Percentiles rank a stretch among this genome's conserved stretches.
phyloP scores from a whole-genome alignment of 306 rosid genomes.

The Gastrolobium bilobum region DNA sequence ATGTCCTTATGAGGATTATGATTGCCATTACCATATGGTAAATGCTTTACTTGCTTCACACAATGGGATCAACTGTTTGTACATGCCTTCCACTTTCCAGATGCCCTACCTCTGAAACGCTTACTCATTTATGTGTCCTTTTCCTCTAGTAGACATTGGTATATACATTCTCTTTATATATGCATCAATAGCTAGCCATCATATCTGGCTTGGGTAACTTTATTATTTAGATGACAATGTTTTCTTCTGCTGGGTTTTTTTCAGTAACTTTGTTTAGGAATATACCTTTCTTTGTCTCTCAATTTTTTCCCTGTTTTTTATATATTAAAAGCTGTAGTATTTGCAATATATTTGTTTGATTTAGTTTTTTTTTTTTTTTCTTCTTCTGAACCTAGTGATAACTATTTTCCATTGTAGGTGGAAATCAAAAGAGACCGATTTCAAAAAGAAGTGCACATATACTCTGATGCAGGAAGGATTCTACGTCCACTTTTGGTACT shows the following conservation, averaged over 20 bases:
- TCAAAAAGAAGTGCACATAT: conserved; percentile 82
- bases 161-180: conserved; percentile 12
- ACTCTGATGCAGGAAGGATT: conserved; percentile 94
- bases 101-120: conserved; percentile 3
- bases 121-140: neutral
- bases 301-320: neutral
- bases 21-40: conserved; percentile 2
- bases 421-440: conserved; percentile 87
- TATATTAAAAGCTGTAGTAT: neutral
- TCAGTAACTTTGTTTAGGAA: neutral
- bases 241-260: conserved; percentile 5
- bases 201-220: conserved; percentile 8
- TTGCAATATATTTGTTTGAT: conserved; percentile 32
- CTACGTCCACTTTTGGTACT: conserved; percentile 93
- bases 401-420: conserved; percentile 61
- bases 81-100: conserved; percentile 1
- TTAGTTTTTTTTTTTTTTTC: conserved; percentile 1
- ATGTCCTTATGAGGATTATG: neutral
- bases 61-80: conserved; percentile 5
- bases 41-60: conserved; percentile 20
- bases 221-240: neutral
- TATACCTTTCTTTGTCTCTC: neutral
- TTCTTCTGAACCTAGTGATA: conserved; percentile 29
- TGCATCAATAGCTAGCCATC: conserved; percentile 19
- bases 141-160: conserved; percentile 11